Conservation (phyloP, 2,329 filamentous ascomycete genomes). For the Fusarium sp. region DNA sequence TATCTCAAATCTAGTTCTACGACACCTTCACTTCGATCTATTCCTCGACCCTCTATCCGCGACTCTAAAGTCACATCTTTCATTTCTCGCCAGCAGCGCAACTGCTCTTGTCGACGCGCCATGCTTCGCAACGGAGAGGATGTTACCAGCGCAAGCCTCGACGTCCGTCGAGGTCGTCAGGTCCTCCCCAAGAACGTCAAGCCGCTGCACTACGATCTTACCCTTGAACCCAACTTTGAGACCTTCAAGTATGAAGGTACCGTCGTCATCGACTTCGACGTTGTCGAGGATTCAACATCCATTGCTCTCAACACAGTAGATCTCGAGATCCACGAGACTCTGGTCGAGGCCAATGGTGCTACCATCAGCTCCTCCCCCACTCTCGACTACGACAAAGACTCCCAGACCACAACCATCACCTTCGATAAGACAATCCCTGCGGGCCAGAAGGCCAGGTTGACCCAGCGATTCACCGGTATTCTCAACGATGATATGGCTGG, state of each 20-base stretch:
- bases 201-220: slow-evolving; percentile 91
- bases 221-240: slow-evolving; percentile 89
- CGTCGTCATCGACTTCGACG: slow-evolving; percentile 87
- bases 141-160: slow-evolving; percentile 41
- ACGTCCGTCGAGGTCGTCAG: slow-evolving; percentile 67
- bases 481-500: slow-evolving; percentile 97
- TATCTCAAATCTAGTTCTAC: slow-evolving; percentile 7
- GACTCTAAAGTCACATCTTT: slow-evolving; percentile 17
- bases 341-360: slow-evolving; percentile 59
- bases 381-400: slow-evolving; percentile 81
- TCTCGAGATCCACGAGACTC: slow-evolving; percentile 80
- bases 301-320: slow-evolving; percentile 91
- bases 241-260: slow-evolving; percentile 88
- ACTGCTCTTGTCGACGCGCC: slow-evolving; percentile 48
- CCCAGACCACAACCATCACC: slow-evolving; percentile 83
- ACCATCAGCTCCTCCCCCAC: slow-evolving; percentile 52
- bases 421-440: slow-evolving; percentile 79
- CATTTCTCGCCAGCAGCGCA: slow-evolving; percentile 23
- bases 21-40: slow-evolving; percentile 4
- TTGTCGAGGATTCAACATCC: slow-evolving; percentile 84
- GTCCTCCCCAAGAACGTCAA: slow-evolving; percentile 92
- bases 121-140: slow-evolving; percentile 47
- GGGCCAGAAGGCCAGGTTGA: slow-evolving; percentile 77
- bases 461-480: slow-evolving; percentile 74
- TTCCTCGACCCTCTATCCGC: neutral